Evolutionary conservation across 2,329 filamentous ascomycete genomes (phyloP).

Genomic region (Pseudocercospora cruenta): DNA sequence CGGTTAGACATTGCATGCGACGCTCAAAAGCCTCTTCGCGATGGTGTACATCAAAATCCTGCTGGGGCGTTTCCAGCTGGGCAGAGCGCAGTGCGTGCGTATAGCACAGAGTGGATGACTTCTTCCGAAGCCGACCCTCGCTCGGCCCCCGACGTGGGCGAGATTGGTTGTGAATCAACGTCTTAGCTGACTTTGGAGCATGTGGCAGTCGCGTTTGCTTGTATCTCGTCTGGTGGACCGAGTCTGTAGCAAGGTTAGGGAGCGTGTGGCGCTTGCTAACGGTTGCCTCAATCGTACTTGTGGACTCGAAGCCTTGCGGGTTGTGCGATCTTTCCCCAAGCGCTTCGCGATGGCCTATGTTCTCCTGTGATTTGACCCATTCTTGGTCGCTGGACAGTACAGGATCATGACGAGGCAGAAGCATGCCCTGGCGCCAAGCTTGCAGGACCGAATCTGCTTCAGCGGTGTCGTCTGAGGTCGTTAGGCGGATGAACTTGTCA

Average conservation of each 20-base stretch:
- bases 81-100: slow-evolving; percentile 34
- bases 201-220: neutral
- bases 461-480: slow-evolving; percentile 56
- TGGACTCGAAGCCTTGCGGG: neutral
- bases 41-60: slow-evolving; percentile 40
- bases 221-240: neutral
- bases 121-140: neutral
- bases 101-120: neutral
- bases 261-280: neutral
- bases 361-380: neutral
- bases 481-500: slow-evolving; percentile 57
- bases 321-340: neutral
- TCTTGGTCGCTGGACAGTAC: neutral
- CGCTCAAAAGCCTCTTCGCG: slow-evolving; percentile 44
- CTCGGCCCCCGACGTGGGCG: neutral
- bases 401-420: slow-evolving; percentile 17
- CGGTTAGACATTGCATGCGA: slow-evolving; percentile 36
- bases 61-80: slow-evolving; percentile 50
- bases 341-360: neutral
- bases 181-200: neutral
- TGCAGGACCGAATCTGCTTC: slow-evolving; percentile 56
- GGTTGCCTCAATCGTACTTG: neutral
- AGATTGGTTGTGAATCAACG: neutral
- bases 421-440: slow-evolving; percentile 55
- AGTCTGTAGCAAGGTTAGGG: neutral